Conservation (phyloP, 139 green algal species). For the Coelastrella sp. region DNA sequence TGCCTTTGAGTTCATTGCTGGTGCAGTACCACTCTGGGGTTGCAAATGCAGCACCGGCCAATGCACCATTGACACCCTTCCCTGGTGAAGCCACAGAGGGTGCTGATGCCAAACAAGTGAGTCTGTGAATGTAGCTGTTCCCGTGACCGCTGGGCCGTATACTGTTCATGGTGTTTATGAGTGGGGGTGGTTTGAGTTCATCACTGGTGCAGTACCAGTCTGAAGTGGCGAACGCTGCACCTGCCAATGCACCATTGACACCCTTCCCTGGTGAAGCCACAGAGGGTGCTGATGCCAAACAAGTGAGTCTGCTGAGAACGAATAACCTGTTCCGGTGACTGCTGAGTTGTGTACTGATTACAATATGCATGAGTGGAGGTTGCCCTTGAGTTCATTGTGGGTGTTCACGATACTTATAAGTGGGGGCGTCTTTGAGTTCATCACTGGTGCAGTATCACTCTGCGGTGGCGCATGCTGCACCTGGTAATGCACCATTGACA, state of each 20-base stretch:
- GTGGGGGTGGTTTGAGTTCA: background rate
- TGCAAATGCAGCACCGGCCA: conserved; percentile 55
- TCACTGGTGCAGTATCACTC: conserved; percentile 59
- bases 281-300: conserved; percentile 3
- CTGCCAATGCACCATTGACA: conserved; percentile 17
- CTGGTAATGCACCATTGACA: conserved; percentile 38
- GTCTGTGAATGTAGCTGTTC: background rate
- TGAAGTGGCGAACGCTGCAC: conserved; percentile 59
- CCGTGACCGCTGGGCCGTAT: no score
- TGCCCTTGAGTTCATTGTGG: background rate
- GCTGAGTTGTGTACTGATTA: no score
- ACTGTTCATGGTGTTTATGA: no score
- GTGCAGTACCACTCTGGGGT: conserved; percentile 61
- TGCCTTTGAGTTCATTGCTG: conserved; percentile 15
- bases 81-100: conserved; percentile 31
- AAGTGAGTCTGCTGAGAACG: background rate
- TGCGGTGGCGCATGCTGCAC: conserved; percentile 59
- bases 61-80: conserved; percentile 46
- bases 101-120: background rate
- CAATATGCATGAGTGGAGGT: no score
- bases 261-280: conserved; percentile 30
- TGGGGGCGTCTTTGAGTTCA: no score
- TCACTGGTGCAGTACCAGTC: conserved; percentile 59
- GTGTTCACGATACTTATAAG: no score
- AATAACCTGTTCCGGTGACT: background rate